These are phyloP conservation scores for Eucalyptus melliodora DNA, from an alignment of 345 rosid species.

Conservation along the genomic window DNA sequence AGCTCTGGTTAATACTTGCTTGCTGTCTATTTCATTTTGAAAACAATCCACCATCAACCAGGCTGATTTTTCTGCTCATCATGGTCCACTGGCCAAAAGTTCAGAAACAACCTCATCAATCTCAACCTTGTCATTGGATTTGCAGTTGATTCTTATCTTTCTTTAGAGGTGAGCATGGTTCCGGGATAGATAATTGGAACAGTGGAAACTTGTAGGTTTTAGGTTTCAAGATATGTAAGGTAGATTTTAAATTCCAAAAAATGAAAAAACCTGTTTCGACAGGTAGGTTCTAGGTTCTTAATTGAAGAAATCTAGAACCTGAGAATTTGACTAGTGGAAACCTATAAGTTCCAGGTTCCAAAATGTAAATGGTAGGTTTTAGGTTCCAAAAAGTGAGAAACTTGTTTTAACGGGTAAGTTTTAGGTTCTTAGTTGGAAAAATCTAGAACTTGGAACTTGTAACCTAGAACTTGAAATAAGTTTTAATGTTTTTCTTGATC, in stretches of 20 bases:
- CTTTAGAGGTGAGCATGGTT: no score
- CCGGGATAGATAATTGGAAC: fast-evolving
- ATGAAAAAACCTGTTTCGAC: fast-evolving
- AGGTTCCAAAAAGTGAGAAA: no score
- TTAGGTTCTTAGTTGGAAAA: no score
- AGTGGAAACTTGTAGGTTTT: no score
- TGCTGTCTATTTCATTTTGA: not conserved
- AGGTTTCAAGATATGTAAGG: no score
- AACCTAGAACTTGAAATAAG: fast-evolving
- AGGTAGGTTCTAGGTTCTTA: fast-evolving
- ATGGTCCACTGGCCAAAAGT: not conserved
- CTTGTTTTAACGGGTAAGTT: fast-evolving
- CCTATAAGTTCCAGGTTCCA: no score
- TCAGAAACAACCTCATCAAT: not conserved
- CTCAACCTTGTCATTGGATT: not conserved
- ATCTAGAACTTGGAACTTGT: no score
- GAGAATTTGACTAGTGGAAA: fast-evolving
- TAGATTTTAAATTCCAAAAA: fast-evolving
- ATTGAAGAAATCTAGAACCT: no score
- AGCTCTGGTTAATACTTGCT: not conserved
- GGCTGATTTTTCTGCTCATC: not conserved
- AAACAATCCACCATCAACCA: not conserved
- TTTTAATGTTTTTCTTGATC: no score
- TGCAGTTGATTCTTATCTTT: not conserved
- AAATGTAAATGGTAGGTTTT: fast-evolving